Evolutionary conservation across 208 protist genomes (phyloP), one percentile per base, ranked within the genome.

Genomic region (Trypanosoma cruzi): DNA sequence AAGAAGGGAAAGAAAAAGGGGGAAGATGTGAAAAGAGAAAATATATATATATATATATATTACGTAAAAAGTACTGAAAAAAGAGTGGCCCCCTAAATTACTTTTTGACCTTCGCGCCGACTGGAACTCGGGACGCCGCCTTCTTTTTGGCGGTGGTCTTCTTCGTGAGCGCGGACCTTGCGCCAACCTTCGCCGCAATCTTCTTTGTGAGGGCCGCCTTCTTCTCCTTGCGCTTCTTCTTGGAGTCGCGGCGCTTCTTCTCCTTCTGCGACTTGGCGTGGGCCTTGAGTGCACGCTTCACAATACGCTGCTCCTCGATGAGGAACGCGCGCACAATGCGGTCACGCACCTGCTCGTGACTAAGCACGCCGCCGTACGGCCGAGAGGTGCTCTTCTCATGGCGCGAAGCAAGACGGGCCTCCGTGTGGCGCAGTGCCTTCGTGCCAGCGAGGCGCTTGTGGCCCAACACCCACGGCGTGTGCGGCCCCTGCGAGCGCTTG

Each of bases 301-400:
- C 98, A 74, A 99, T 98, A 89, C 98, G 99, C 89, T 99, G 97
- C 90, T 99, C 98, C 94, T 99, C 98, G 56, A 99, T 92, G 65
- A 99, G 95, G 97, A 99, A 99, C 60, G 98, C 98, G 74, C 98
- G 96, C 50, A 99, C 84, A 77, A 99, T 94, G 78, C 98, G 91
- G 64, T 99, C 88, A 70, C 95, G 92, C 66, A 99, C 96, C 82
- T 98, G 98, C 46, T 75, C 89, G 71, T 93, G 81, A 89, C 96
- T 99, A 57, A 98, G 87, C 67, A 96, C 90, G 69, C 97, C 98
- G 81, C 98, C 98, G 76, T 99, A 99, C 32, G 98, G 91, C 73
- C 98, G 97, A 40, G 84, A 93, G 26, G 99, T 97, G 72, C 78
- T 97, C 95, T 99, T 99, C 68, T 92, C 67, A 67, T 97, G 85